Evolutionary conservation across 164 flowering plant genomes (phyloP), one percentile per base, ranked within the genome.

Genomic region (Vitis rotundifolia): DNA sequence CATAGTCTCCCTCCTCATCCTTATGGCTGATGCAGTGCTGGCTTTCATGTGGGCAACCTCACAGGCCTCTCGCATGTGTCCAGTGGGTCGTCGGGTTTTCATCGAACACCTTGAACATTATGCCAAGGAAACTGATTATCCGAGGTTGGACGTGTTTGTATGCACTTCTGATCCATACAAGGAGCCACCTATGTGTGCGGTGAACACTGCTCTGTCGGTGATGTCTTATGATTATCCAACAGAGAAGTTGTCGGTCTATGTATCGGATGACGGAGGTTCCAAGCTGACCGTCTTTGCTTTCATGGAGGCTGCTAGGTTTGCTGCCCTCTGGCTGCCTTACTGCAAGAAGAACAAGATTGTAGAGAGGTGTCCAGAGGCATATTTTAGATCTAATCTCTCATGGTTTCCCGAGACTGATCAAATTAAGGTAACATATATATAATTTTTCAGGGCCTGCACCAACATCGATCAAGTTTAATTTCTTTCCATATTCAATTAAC

Each of bases 81-180:
- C 44, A 37, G 44, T 37, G 44, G 7, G 7, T 3, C 44, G 44
- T 3, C 44, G 44, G 44, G 44, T 37, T 37, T 37, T 37, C 44
- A 6, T 4, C 50, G 67, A 70, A 12, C 61, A 70, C 62, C 64
- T 66, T 28, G 37, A 9, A 44, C 14, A 54, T 2, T 70, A 29
- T 28, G 13, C 59, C 1, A 22, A 31, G 16, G 10, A 19, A 18
- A n/a, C 5, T 14, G 60, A 55, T 22, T 75, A 59, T 49, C 78
- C 78, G 26, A 57, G 58, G 16, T 14, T 75, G 49, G 78, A 75
- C 59, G 65, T 75, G 67, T 70, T 75, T 53, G 28, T 75, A 47
- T 75, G 78, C 58, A 75, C 78, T 11, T 74, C 78, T 8, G 78
- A 75, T 62, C 78, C 78, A 18, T 57, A 47, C 68, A 75, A 75